Base-by-base conservation (phyloP, 2,329 filamentous ascomycete genomes). In the Penicillium sp. region DNA sequence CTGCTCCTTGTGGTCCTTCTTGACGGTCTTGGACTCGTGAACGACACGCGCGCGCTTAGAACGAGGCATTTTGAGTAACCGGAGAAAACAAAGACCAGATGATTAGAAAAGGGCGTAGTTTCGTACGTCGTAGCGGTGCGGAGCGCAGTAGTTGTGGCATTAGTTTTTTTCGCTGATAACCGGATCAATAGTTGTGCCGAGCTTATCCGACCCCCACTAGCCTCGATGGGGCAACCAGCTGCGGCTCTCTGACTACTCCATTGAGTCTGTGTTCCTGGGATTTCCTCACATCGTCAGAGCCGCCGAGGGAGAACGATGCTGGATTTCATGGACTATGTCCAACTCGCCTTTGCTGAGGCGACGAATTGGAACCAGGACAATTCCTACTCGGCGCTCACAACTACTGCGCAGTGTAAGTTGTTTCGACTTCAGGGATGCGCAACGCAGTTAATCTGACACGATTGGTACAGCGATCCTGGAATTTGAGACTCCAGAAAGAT, bases 321-420 rank as follows among this genome's bases (percentile, higher is more conserved):
- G 81, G 90, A 93, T 80, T 97, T 97, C 82, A 96, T 97, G 92
- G 93, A 96, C 80, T 94, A 96, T 82, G 89, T 97, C 81, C 92
- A 96, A 80, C 86, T 90, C 80, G 91, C 92, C 72, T 97, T 97
- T 80, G 91, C 92, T 77, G 85, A 90, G 75, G 89, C 90, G 59
- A 93, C 93, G 49, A 86, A 89, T 76, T 97, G 93, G 93, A 91
- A 93, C 75, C 84, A 87, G 72, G 92, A 97, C 82, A 97, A 96
- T 78, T 95, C 91, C 62, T 97, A 97, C 80, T 89, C 91, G 68
- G 87, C 89, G 66, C 82, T 97, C 72, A 97, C 93, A 69, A 88
- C 89, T 60, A 96, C 92, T 4, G 87, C 92, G 52, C 87, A 92
- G 81, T 91, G 90, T 91, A 82, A 66, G 78, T 69, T 55, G 46